phyloP scores from a whole-genome alignment of 768 basidiomycete species.

The Pilatotrama ljubarskyi region DNA sequence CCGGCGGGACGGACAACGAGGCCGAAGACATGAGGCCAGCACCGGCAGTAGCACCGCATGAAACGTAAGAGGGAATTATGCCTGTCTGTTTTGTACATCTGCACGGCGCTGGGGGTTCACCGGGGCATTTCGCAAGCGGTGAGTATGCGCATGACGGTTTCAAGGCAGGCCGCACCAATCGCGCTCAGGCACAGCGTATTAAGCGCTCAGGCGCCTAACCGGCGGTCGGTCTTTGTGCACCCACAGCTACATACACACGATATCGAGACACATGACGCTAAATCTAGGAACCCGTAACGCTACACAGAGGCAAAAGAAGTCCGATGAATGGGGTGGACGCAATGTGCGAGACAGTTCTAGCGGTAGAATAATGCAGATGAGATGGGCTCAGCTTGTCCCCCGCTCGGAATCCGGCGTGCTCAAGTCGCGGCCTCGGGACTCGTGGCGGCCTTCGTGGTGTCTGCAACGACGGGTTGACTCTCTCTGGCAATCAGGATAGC shows the following conservation, averaged over 20 bases:
- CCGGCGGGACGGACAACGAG: no score
- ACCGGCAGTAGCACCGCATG: no score
- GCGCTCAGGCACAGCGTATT: not conserved
- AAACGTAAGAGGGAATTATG: no score
- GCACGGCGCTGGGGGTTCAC: no score
- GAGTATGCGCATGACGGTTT: no score
- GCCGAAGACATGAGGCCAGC: no score
- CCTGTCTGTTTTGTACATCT: no score
- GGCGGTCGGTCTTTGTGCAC: not conserved
- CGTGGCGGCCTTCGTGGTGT: not conserved
- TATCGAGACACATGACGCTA: not conserved
- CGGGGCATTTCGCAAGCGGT: no score
- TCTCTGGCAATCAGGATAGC: not conserved
- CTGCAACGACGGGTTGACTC: not conserved
- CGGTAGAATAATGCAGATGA: not conserved
- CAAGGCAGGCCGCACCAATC: no score
- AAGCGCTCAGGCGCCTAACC: not conserved
- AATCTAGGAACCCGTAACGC: constrained; percentile 6
- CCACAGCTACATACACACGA: constrained; percentile 8
- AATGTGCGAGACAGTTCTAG: not conserved
- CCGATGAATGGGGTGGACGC: not conserved
- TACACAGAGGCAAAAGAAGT: constrained; percentile 1
- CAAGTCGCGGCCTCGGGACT: constrained; percentile 2
- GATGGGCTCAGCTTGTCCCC: no score
- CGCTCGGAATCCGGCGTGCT: not conserved